Evolutionary conservation across 2,329 filamentous ascomycete species (phyloP).

Genomic region (Penicillium sp.): DNA sequence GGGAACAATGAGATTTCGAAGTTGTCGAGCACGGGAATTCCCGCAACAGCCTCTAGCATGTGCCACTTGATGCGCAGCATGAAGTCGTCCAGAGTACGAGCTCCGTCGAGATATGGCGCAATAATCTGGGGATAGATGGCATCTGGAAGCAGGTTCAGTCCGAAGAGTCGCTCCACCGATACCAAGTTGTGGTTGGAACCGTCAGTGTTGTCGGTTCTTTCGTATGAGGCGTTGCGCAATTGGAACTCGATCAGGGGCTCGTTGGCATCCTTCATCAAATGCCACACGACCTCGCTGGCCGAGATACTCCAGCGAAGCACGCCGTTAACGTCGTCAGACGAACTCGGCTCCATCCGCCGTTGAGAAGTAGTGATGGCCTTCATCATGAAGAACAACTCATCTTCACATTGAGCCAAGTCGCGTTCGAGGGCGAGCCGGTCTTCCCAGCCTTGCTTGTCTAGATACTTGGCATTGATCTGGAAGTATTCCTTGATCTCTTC

Average conservation of each 20-base stretch:
- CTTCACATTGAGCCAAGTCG: conserved; percentile 85
- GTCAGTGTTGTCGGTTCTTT: conserved; percentile 94
- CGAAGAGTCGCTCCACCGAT: conserved; percentile 83
- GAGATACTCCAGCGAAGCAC: conserved; percentile 89
- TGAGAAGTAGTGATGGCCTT: conserved; percentile 98
- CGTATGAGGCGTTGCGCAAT: conserved; percentile 85
- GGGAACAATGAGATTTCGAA: conserved; percentile 95
- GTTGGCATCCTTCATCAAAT: conserved; percentile 82
- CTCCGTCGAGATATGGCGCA: conserved; percentile 77
- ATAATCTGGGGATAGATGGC: conserved; percentile 97
- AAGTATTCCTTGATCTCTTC: conserved; percentile 97
- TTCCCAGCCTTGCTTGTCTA: conserved; percentile 89
- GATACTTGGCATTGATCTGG: conserved; percentile 82
- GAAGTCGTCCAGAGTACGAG: conserved; percentile 63
- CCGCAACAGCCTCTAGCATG: conserved; percentile 96
- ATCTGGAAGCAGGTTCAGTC: conserved; percentile 85
- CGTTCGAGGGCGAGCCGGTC: conserved; percentile 86
- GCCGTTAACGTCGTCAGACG: conserved; percentile 76
- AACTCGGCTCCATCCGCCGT: conserved; percentile 69
- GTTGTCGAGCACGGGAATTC: conserved; percentile 94
- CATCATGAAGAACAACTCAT: conserved; percentile 99
- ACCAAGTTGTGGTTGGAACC: conserved; percentile 94
- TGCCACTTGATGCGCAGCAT: conserved; percentile 97
- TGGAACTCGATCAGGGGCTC: conserved; percentile 92
- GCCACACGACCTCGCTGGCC: conserved; percentile 96